Evolutionary conservation across 164 flowering plant species (phyloP).

Genomic region (Warburgia ugandensis): DNA sequence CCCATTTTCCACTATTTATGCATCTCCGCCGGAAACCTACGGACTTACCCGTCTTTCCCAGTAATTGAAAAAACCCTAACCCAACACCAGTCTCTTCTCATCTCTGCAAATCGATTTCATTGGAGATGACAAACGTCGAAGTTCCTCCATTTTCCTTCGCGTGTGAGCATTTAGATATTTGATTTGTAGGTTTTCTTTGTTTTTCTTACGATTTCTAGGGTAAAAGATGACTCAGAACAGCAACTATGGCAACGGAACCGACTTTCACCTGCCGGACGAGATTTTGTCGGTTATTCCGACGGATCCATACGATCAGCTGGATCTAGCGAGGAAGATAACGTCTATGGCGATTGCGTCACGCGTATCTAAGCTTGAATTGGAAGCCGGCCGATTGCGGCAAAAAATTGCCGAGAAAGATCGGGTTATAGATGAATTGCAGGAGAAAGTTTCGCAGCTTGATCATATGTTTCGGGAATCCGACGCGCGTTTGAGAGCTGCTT

Average conservation of each 20-base stretch:
- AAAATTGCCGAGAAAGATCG: conserved; percentile 63
- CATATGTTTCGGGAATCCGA: conserved; percentile 37
- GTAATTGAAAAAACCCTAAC: no score
- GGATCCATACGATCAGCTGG: conserved; percentile 90
- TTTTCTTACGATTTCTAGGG: no score
- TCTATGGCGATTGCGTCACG: conserved; percentile 95
- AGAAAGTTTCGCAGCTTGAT: conserved; percentile 38
- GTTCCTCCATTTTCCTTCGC: no score
- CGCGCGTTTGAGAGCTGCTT: conserved; percentile 30
- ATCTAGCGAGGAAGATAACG: conserved; percentile 87
- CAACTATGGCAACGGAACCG: conserved; percentile 24
- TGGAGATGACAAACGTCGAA: no score
- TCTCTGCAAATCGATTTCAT: no score
- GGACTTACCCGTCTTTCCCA: no score
- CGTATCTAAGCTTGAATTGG: conserved; percentile 78
- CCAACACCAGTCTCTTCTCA: no score
- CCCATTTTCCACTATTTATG: no score
- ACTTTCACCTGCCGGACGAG: conserved; percentile 64
- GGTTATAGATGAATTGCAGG: conserved; percentile 46
- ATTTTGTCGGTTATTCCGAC: conserved; percentile 76
- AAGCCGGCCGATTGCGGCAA: conserved; percentile 39
- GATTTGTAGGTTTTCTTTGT: no score
- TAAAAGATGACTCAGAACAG: no score
- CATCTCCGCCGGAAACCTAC: no score
- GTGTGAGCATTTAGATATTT: no score